Base-by-base conservation (phyloP, 495 filamentous ascomycete species). In the Xylaria grammica region DNA sequence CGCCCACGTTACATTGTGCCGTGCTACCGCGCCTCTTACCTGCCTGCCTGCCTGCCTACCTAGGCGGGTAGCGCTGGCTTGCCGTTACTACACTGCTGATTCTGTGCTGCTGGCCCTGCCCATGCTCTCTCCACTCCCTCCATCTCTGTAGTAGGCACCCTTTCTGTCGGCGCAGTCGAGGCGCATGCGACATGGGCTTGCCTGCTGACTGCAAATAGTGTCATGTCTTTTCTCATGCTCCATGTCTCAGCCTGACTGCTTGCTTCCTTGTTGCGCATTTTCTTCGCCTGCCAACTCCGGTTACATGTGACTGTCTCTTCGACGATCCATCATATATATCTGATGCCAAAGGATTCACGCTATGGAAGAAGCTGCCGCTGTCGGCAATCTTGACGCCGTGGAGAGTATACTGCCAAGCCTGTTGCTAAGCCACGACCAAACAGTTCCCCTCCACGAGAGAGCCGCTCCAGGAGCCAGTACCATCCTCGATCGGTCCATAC, bases 361-460 rank as follows among this genome's bases (percentile, higher is more conserved):
- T 38, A 65, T 65, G 63, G 63, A 65, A 65, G 63, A 65, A 65
- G 63, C 63, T 60, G 63, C 63, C 48, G 55, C 63, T 15, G 46
- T 65, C 46, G 63, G 63, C 55, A 65, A 65, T 40, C 63, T 65
- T 65, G 56, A 65, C 38, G 63, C 48, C 45, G 63, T 65, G 36
- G 55, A 65, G 63, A 59, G 48, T 30, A 44, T 65, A 19, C 48
- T 65, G 48, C 63, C 63, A 60, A 65, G 56, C 55, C 46, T 65
- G 24, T n/a, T 65, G 45, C 29, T 59, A 13, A 65, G 45, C 63
- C 34, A 60, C 63, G 63, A 65, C 36, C 55, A 22, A 17, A 60
- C 54, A 3, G 40, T 60, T 2, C 63, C 63, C 20, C 63, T 65
- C 48, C 54, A 65, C 48, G 63, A 65, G 53, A 65, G 63, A 54